These are phyloP conservation scores for Pythium insidiosum DNA, from an alignment of 352 stramenopile genomes.

Conservation along the genomic window DNA sequence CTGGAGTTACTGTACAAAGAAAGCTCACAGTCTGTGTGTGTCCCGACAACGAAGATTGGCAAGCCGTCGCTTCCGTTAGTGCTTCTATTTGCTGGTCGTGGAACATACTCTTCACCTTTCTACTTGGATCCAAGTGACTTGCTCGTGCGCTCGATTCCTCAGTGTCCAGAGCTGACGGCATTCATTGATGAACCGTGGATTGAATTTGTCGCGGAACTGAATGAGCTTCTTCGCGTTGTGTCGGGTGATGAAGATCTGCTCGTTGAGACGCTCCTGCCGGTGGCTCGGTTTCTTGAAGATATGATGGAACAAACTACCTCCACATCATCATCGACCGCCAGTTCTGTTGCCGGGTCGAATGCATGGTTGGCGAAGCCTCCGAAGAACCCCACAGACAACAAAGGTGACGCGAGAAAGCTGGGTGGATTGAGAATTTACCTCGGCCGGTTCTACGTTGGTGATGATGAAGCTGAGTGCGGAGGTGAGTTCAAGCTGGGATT, in stretches of 20 bases:
- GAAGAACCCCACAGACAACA: conserved; percentile 24
- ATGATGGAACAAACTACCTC: too few species aligned
- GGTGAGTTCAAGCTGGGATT: conserved; percentile 73
- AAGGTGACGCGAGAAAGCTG: conserved; percentile 20
- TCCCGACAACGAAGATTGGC: conserved; percentile 62
- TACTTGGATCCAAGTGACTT: conserved; percentile 78
- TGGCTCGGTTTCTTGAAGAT: conserved; percentile 55
- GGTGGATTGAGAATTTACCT: conserved; percentile 66
- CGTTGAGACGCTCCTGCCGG: conserved; percentile 50
- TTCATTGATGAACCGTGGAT: conserved; percentile 85
- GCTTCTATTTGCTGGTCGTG: conserved; percentile 65
- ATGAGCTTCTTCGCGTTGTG: conserved; percentile 64
- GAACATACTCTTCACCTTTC: conserved; percentile 73
- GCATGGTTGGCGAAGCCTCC: too few species aligned
- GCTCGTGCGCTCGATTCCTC: conserved; percentile 66
- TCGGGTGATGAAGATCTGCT: conserved; percentile 40
- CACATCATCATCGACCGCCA: too few species aligned
- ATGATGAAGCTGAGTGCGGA: conserved; percentile 50
- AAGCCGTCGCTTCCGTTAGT: conserved; percentile 67
- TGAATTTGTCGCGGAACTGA: conserved; percentile 77
- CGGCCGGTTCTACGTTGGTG: conserved; percentile 65
- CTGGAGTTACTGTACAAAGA: conserved; percentile 73
- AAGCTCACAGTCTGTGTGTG: conserved; percentile 55
- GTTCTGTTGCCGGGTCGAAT: too few species aligned
- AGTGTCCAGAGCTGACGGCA: conserved; percentile 69